phyloP scores from a whole-genome alignment of 768 basidiomycete genomes.

The Suillus lakei region DNA sequence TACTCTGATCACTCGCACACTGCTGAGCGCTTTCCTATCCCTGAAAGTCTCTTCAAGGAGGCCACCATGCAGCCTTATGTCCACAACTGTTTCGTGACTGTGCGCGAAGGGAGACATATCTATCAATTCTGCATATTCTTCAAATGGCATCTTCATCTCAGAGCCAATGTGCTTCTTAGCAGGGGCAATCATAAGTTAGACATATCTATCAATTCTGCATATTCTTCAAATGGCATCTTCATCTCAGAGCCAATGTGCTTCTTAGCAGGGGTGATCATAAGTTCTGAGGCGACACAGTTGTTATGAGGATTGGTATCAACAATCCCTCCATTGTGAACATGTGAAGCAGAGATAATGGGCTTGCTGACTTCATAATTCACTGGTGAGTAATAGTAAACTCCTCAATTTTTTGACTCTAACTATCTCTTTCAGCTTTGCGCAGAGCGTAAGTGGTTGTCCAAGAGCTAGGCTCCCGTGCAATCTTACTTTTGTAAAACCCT shows the following conservation, averaged over 20 bases:
- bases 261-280: neutral
- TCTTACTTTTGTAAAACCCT: conserved; percentile 5
- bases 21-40: conserved; percentile 8
- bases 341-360: neutral
- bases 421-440: conserved; percentile 10
- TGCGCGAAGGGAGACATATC: conserved; percentile 4
- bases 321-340: conserved; percentile 12
- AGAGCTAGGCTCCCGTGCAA: neutral
- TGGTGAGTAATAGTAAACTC: conserved; percentile 7
- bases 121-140: conserved; percentile 14
- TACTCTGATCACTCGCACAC: neutral
- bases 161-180: conserved; percentile 2
- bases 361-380: conserved; percentile 15
- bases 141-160: conserved; percentile 13
- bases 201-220: conserved; percentile 6
- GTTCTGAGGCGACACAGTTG: conserved; percentile 9
- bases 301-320: conserved; percentile 9
- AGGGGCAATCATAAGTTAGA: too few relatives aligned
- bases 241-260: conserved; percentile 2
- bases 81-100: conserved; percentile 14
- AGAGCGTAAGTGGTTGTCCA: neutral
- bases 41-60: conserved; percentile 11
- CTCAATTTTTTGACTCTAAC: neutral
- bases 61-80: conserved; percentile 8
- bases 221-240: conserved; percentile 15